phyloP scores from a whole-genome alignment of 2,329 filamentous ascomycete genomes.

The Colletotrichum salicis region DNA sequence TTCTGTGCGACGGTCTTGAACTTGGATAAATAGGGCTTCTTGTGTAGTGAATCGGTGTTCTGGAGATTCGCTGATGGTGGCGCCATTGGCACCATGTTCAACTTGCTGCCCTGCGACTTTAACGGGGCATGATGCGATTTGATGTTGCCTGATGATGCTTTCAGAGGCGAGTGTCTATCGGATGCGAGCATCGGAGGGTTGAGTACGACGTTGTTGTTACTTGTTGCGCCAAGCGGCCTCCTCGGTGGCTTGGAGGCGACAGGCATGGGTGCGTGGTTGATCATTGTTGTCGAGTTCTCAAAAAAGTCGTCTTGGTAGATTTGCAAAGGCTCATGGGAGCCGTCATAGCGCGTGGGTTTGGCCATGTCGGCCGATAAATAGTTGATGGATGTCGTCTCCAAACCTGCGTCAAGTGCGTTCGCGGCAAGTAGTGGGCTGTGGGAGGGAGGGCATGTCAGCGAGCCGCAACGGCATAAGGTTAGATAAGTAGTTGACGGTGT shows the following conservation, averaged over 20 bases:
- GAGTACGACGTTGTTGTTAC: conserved; percentile 75
- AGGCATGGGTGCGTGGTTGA: conserved; percentile 68
- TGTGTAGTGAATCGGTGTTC: conserved; percentile 74
- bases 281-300: conserved; percentile 58
- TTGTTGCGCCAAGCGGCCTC: conserved; percentile 60
- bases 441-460: conserved; percentile 30
- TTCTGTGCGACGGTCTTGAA: conserved; percentile 69
- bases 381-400: conserved; percentile 22
- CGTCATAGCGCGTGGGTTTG: conserved; percentile 59
- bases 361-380: conserved; percentile 59
- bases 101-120: conserved; percentile 64
- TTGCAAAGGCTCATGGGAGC: conserved; percentile 58
- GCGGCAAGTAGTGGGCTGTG: conserved; percentile 29
- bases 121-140: conserved; percentile 71
- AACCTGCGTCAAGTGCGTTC: conserved; percentile 7
- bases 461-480: conserved; percentile 30
- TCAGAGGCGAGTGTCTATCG: conserved; percentile 75
- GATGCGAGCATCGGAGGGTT: conserved; percentile 67
- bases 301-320: conserved; percentile 65
- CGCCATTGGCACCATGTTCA: conserved; percentile 75
- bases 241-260: conserved; percentile 58
- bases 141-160: conserved; percentile 64
- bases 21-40: conserved; percentile 71
- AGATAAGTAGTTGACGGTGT: conserved; percentile 33
- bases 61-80: conserved; percentile 67